Conservation (phyloP, 2,329 filamentous ascomycete species). For the Clarireedia hainanense region DNA sequence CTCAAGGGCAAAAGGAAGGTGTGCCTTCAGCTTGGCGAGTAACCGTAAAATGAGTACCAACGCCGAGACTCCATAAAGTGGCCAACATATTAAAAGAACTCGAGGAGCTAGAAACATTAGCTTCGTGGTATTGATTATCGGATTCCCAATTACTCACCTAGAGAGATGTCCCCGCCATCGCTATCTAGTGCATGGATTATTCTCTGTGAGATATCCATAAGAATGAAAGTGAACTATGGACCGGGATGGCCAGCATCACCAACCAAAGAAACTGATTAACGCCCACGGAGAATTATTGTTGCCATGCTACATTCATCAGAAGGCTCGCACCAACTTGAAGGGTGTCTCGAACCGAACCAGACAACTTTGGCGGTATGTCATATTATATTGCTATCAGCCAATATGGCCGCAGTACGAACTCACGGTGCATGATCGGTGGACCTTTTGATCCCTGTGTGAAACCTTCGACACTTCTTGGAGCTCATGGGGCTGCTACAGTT, state of each 20-base stretch:
- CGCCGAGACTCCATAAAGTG: constrained; percentile 3
- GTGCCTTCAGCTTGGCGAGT: not conserved
- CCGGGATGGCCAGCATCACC: too few relatives aligned
- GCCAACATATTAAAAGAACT: constrained; percentile 6
- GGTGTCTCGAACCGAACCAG: too few relatives aligned
- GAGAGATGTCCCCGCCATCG: not conserved
- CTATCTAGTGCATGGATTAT: not conserved
- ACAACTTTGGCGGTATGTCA: too few relatives aligned
- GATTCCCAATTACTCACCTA: not conserved
- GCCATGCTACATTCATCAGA: too few relatives aligned
- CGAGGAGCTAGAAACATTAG: not conserved
- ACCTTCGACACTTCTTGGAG: not conserved
- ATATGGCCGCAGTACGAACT: too few relatives aligned
- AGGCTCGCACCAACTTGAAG: too few relatives aligned
- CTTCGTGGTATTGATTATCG: not conserved
- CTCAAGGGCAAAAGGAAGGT: constrained; percentile 1
- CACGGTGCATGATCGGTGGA: not conserved
- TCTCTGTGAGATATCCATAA: not conserved
- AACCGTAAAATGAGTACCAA: constrained; percentile 2
- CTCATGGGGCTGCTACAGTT: not conserved
- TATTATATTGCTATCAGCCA: too few relatives aligned
- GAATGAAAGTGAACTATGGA: not conserved
- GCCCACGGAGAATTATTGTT: too few relatives aligned
- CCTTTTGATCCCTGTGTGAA: not conserved
- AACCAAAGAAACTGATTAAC: too few relatives aligned